A percentile compares a stretch with the other conserved stretches of the same genome.
These are phyloP conservation scores for Candida verbasci DNA, from an alignment of 805 yeast genomes.

Conservation along the genomic window DNA sequence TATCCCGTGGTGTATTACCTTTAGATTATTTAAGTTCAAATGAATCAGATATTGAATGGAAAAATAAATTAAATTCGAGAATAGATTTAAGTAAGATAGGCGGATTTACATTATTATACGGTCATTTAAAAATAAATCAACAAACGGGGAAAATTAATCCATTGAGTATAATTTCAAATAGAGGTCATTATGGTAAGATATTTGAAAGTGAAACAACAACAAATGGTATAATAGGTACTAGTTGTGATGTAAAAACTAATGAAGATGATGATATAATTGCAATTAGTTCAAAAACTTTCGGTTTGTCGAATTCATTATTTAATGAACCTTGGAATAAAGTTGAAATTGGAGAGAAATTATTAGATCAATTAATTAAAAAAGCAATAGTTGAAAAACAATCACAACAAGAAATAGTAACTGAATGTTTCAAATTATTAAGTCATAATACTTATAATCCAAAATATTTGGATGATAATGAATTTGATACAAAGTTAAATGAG, in stretches of 20 bases:
- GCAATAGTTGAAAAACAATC: constrained; percentile 13
- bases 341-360: constrained; percentile 37
- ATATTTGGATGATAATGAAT: constrained; percentile 9
- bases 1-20: constrained; percentile 54
- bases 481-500: constrained; percentile 27
- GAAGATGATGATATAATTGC: constrained; percentile 11
- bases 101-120: constrained; percentile 61
- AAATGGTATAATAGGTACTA: background rate
- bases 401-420: constrained; percentile 42
- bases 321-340: constrained; percentile 77
- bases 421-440: constrained; percentile 54
- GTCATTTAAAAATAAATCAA: constrained; percentile 32
- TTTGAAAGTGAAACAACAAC: constrained; percentile 15
- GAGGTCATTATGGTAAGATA: constrained; percentile 38
- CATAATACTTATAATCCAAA: constrained; percentile 29
- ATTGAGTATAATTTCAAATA: constrained; percentile 46
- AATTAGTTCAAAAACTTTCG: constrained; percentile 37
- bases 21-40: constrained; percentile 37
- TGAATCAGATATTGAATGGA: constrained; percentile 44
- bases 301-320: constrained; percentile 65
- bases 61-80: constrained; percentile 13
- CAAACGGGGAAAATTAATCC: constrained; percentile 23
- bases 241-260: background rate
- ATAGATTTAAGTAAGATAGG: constrained; percentile 39
- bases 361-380: constrained; percentile 18